Evolutionary conservation across 2,329 filamentous ascomycete species (phyloP).

Genomic region (Aspergillus sp.): DNA sequence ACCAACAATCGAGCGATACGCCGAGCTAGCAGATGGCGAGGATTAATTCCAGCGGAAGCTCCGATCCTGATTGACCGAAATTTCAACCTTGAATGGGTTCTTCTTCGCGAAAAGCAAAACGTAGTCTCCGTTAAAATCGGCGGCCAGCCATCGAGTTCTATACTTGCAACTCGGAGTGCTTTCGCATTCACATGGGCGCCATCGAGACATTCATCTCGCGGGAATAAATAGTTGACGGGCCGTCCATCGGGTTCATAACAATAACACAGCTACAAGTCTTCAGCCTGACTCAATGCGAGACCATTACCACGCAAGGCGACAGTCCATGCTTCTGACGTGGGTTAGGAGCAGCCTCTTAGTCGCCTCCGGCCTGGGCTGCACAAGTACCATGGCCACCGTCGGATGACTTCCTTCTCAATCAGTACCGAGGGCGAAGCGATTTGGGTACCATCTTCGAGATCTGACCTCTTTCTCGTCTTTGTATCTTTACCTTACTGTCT

Average conservation of each 20-base stretch:
- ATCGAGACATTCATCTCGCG: background rate
- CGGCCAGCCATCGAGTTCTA: background rate
- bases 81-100: background rate
- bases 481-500: background rate
- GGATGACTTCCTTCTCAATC: background rate
- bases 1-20: slow-evolving; percentile 8
- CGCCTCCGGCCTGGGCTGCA: background rate
- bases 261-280: background rate
- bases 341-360: slow-evolving; percentile 1
- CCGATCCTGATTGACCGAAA: slow-evolving; percentile 2
- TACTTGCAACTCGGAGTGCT: background rate
- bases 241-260: background rate
- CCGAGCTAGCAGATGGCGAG: slow-evolving; percentile 5
- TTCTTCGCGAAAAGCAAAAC: slow-evolving; percentile 5
- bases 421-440: background rate
- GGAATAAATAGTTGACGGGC: background rate
- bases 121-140: slow-evolving; percentile 4
- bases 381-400: background rate
- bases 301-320: slow-evolving; percentile 9
- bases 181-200: background rate
- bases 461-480: background rate
- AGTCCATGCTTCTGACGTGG: slow-evolving; percentile 11
- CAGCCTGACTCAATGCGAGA: background rate
- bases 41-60: slow-evolving; percentile 1
- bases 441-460: background rate